phyloP scores from a whole-genome alignment of 73 alveolate genomes.

The Stentor roeselii region DNA sequence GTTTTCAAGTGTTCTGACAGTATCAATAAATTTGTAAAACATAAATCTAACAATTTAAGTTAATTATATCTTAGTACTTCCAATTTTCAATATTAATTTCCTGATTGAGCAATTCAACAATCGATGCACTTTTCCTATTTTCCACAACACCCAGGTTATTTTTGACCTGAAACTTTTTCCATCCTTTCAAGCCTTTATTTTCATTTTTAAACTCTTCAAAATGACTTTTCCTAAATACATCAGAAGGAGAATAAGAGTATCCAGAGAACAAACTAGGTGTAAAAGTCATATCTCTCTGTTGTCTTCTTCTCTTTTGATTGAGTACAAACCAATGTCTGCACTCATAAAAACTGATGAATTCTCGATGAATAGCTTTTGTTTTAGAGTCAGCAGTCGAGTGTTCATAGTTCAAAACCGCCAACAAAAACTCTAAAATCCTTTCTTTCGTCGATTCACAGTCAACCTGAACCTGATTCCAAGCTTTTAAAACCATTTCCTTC shows the following conservation, averaged over 20 bases:
- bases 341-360: background rate
- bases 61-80: no score
- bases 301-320: background rate
- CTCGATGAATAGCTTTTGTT: background rate
- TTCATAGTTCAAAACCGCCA: conserved; percentile 14
- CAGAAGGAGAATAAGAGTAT: background rate
- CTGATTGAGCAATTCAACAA: no score
- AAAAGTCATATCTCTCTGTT: background rate
- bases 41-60: no score
- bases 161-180: no score
- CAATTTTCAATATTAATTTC: no score
- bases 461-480: background rate
- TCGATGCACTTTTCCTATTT: no score
- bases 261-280: background rate
- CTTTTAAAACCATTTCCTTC: background rate
- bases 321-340: background rate
- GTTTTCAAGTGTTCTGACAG: no score
- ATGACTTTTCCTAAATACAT: background rate
- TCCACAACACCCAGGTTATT: no score
- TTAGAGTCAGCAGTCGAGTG: background rate
- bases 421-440: background rate
- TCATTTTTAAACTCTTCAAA: no score
- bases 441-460: background rate
- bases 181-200: no score
- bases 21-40: no score